Evolutionary conservation across 805 yeast species (phyloP).

Genomic region (Kodamaea kakaduensis): DNA sequence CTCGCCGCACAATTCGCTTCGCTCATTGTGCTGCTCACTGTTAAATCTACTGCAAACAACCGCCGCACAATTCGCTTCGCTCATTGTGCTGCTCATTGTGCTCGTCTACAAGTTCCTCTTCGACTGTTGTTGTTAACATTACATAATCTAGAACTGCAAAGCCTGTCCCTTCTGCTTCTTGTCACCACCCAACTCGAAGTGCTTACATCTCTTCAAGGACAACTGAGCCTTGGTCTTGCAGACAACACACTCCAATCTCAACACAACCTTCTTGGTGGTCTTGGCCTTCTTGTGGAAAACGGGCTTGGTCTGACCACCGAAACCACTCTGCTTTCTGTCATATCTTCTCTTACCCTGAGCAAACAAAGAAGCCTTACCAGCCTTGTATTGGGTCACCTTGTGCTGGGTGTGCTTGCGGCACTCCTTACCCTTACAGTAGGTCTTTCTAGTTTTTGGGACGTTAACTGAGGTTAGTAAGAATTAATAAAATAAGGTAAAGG

Average conservation of each 20-base stretch:
- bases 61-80: too few relatives aligned
- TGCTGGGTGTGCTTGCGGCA: constrained; percentile 99
- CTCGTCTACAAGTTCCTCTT: not conserved
- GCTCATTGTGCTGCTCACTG: too few relatives aligned
- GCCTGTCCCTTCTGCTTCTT: constrained; percentile 99
- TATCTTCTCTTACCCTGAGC: constrained; percentile 99
- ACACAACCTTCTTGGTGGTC: constrained; percentile 99
- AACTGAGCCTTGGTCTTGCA: constrained; percentile 99
- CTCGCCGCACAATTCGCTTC: too few relatives aligned
- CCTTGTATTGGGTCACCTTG: constrained; percentile 99
- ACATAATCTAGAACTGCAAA: constrained; percentile 76
- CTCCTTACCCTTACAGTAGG: constrained; percentile 99
- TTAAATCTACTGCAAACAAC: too few relatives aligned
- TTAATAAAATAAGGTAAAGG: constrained; percentile 1
- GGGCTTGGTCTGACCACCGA: constrained; percentile 99
- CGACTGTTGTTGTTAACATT: constrained; percentile 1
- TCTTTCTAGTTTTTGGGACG: constrained; percentile 99
- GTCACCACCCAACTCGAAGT: constrained; percentile 99
- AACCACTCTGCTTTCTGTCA: constrained; percentile 99
- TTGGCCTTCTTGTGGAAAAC: constrained; percentile 99
- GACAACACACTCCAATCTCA: constrained; percentile 96
- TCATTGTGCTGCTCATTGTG: too few relatives aligned
- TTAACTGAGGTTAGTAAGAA: constrained; percentile 60
- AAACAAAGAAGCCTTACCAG: constrained; percentile 98
- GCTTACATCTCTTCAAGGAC: constrained; percentile 99